Evolutionary conservation across 805 yeast species (phyloP), one percentile per base, ranked within the genome.

Genomic region (Yarrowia yakushimensis): DNA sequence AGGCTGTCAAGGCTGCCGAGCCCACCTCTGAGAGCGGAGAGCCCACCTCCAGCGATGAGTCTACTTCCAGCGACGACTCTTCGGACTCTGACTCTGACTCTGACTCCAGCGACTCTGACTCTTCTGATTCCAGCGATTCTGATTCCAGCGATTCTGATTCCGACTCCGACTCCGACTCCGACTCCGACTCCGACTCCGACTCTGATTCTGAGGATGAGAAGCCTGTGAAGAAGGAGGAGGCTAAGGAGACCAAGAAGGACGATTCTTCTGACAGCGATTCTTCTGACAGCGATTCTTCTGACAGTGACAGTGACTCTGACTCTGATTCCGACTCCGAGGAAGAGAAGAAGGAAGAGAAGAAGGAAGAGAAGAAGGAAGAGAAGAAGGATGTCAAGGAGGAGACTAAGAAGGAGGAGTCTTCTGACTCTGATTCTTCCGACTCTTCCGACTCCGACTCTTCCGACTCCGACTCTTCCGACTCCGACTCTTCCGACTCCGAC

Each of bases 21-120:
- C 67, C 74, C 39, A 67, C 65, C 62, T 71, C 77, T 18, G 69
- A 67, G 25, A 64, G 75, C 22, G 69, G 70, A 36, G 48, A 39
- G 37, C 18, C 65, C 64, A 27, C 65, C 30, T 54, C 67, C 27
- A 45, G 52, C 36, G 42, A 37, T 48, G 55, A 48, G 39, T 48
- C 55, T 30, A 9, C 36, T 30, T 30, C 52, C 23, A 45, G 52
- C 36, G 50, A 48, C 8, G 45, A 41, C 11, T 41, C 45, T 8
- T 41, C 45, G 7, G 48, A 43, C 48, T 45, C 52, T 45, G 52
- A 45, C 25, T 45, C 52, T 18, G 33, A 28, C 27, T 46, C 54
- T 6, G 54, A 27, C 22, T 42, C 46, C 28, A 39, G 43, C 17
- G 46, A 25, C 18, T 25, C 30, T 9, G 45, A 41, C 42, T 41